Conservation (phyloP, 306 rosid species). For the Prunus mongolica region DNA sequence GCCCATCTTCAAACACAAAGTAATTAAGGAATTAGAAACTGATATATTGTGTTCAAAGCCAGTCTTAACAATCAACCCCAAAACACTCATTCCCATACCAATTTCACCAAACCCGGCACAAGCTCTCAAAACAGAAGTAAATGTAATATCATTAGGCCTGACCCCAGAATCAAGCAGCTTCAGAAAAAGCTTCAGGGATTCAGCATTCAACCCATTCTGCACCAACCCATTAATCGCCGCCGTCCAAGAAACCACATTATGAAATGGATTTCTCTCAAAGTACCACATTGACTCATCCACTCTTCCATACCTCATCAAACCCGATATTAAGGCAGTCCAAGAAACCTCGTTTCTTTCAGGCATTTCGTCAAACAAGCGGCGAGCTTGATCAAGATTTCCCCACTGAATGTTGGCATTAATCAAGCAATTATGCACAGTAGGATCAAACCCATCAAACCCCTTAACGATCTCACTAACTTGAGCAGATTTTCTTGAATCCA, state of each 20-base stretch:
- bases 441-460: slow-evolving; percentile 6
- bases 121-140: slow-evolving; percentile 13
- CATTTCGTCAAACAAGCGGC: slow-evolving; percentile 15
- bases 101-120: not conserved
- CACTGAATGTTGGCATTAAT: slow-evolving; percentile 1
- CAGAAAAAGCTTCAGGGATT: slow-evolving; percentile 9
- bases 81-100: slow-evolving; percentile 9
- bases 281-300: slow-evolving; percentile 14
- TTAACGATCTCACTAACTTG: not conserved
- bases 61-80: slow-evolving; percentile 13
- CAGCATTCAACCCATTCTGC: slow-evolving; percentile 5
- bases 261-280: slow-evolving; percentile 23
- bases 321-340: slow-evolving; percentile 21
- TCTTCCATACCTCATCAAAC: slow-evolving; percentile 8
- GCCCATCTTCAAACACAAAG: slow-evolving; percentile 1
- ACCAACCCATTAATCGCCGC: slow-evolving; percentile 19
- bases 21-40: slow-evolving; percentile 10
- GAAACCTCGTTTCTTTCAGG: slow-evolving; percentile 16
- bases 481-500: not conserved
- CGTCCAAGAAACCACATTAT: slow-evolving; percentile 17
- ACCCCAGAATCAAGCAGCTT: slow-evolving; percentile 6
- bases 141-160: slow-evolving; percentile 12
- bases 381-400: slow-evolving; percentile 1
- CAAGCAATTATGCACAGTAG: slow-evolving; percentile 13
- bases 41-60: slow-evolving; percentile 12